A percentile compares a stretch with the other conserved stretches of the same genome.
Evolutionary conservation across 2,329 filamentous ascomycete genomes (phyloP).

Genomic region (Escovopsis sp.): DNA sequence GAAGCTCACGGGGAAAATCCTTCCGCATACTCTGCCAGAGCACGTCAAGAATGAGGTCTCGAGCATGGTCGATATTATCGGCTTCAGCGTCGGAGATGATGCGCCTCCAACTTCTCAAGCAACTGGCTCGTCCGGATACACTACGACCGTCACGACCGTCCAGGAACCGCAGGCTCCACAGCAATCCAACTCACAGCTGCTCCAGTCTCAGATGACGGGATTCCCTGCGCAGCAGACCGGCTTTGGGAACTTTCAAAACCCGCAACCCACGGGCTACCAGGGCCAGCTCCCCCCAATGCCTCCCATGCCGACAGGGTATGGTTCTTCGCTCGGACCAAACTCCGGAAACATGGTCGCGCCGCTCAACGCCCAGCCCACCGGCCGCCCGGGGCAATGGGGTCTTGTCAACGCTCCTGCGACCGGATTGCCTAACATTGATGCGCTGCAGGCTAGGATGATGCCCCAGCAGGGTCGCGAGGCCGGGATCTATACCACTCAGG

Average conservation of each 20-base stretch:
- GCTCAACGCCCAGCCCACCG: slow-evolving; percentile 87
- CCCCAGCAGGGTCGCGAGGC: slow-evolving; percentile 84
- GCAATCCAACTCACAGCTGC: slow-evolving; percentile 51
- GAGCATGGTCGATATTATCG: slow-evolving; percentile 99
- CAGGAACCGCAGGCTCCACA: slow-evolving; percentile 64
- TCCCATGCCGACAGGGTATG: slow-evolving; percentile 50
- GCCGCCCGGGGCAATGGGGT: slow-evolving; percentile 91
- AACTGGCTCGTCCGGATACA: slow-evolving; percentile 48
- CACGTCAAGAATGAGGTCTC: slow-evolving; percentile 92
- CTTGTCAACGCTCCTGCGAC: slow-evolving; percentile 85
- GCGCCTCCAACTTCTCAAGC: slow-evolving; percentile 32
- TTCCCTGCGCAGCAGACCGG: slow-evolving; percentile 53
- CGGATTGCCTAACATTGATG: slow-evolving; percentile 86
- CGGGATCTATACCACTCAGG: slow-evolving; percentile 68
- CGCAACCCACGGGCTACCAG: slow-evolving; percentile 64
- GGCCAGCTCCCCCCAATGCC: slow-evolving; percentile 87
- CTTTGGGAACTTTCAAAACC: slow-evolving; percentile 49
- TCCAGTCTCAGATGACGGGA: slow-evolving; percentile 55
- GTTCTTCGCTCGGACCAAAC: slow-evolving; percentile 36
- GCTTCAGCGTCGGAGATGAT: slow-evolving; percentile 78
- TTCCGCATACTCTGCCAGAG: slow-evolving; percentile 65
- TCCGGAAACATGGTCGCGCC: slow-evolving; percentile 39
- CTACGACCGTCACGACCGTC: slow-evolving; percentile 11
- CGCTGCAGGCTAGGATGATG: slow-evolving; percentile 90
- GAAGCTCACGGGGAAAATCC: slow-evolving; percentile 70